phyloP scores from a whole-genome alignment of 495 filamentous ascomycete species.

The Apiosordaria backusii region DNA sequence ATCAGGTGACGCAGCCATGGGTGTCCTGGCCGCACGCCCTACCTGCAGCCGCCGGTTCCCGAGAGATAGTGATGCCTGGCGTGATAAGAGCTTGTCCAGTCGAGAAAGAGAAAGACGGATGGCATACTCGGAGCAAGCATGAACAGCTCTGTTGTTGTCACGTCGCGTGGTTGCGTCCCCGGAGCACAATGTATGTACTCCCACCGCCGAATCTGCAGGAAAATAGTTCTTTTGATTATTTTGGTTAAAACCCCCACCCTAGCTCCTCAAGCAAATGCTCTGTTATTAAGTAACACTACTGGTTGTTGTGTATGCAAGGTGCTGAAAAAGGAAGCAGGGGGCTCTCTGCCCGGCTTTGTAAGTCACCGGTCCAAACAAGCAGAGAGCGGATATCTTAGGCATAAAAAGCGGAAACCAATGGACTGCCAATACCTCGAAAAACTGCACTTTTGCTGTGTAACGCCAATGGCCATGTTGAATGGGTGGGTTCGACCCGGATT shows the following conservation, averaged over 20 bases:
- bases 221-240: background rate
- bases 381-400: slow-evolving; percentile 31
- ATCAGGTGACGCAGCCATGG: slow-evolving; percentile 31
- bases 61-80: slow-evolving; percentile 5
- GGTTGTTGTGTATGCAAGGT: slow-evolving; percentile 21
- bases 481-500: background rate
- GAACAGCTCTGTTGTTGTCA: slow-evolving; percentile 6
- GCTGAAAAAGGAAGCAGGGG: slow-evolving; percentile 26
- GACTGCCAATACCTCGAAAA: background rate
- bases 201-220: background rate
- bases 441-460: background rate
- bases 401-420: slow-evolving; percentile 15
- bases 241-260: slow-evolving; percentile 1
- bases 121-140: slow-evolving; percentile 8
- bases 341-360: slow-evolving; percentile 26
- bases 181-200: background rate
- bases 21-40: slow-evolving; percentile 1
- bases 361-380: slow-evolving; percentile 19
- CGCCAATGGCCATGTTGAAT: slow-evolving; percentile 3
- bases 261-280: background rate
- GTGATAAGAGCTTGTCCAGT: slow-evolving; percentile 16
- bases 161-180: background rate
- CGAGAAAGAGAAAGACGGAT: slow-evolving; percentile 8
- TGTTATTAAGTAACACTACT: slow-evolving; percentile 14
- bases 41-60: background rate